A percentile compares a stretch with the other conserved stretches of the same genome.
These are phyloP conservation scores for Lasiodiplodia gonubiensis DNA, from an alignment of 2,329 filamentous ascomycete species.

Conservation along the genomic window DNA sequence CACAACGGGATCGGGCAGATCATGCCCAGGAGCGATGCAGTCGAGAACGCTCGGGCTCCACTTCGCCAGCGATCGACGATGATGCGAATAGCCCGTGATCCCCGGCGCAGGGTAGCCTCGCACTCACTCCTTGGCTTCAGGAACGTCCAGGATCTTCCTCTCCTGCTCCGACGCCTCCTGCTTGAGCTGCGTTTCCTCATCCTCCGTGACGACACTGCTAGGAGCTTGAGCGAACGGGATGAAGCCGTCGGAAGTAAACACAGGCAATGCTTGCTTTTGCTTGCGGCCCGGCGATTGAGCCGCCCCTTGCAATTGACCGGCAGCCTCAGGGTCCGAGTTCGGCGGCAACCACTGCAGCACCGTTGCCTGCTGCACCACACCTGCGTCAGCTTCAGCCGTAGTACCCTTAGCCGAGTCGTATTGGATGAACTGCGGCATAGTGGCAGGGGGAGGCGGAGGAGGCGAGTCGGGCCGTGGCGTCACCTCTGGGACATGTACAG, in stretches of 20 bases:
- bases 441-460: conserved; percentile 40
- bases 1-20: conserved; percentile 9
- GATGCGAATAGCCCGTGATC: conserved; percentile 17
- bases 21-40: neutral
- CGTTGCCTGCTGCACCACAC: conserved; percentile 31
- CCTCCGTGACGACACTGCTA: neutral
- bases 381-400: conserved; percentile 1
- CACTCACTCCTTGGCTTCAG: conserved; percentile 20
- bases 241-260: conserved; percentile 52
- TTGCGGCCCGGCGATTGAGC: conserved; percentile 35
- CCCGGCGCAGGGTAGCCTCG: conserved; percentile 20
- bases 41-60: conserved; percentile 6
- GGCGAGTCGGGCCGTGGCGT: conserved; percentile 45
- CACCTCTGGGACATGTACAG: conserved; percentile 33
- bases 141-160: conserved; percentile 1
- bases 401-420: conserved; percentile 36
- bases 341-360: conserved; percentile 43
- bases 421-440: conserved; percentile 42
- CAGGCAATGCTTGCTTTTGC: conserved; percentile 51
- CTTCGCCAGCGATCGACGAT: conserved; percentile 23
- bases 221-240: conserved; percentile 41
- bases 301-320: conserved; percentile 29
- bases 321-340: conserved; percentile 37
- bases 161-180: neutral
- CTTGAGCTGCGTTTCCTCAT: conserved; percentile 18